Conservation (phyloP, 352 stramenopile species). For the Phytophthora palmivora region DNA sequence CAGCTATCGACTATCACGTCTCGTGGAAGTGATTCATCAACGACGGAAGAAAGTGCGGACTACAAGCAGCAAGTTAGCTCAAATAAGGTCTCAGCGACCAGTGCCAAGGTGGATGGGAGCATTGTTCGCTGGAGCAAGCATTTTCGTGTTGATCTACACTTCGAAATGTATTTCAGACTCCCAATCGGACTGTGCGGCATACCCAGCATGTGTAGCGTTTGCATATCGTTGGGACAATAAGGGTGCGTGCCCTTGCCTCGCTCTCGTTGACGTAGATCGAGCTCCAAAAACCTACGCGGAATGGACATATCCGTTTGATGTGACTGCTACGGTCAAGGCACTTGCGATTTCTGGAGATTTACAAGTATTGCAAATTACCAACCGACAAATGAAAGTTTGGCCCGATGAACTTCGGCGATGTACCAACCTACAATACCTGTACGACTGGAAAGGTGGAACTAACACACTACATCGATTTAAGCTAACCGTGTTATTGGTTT, state of each 20-base stretch:
- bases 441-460: not conserved
- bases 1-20: slow-evolving; percentile 22
- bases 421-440: slow-evolving; percentile 35
- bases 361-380: slow-evolving; percentile 37
- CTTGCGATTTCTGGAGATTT: slow-evolving; percentile 32
- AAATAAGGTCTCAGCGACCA: not conserved
- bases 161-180: slow-evolving; percentile 17
- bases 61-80: slow-evolving; percentile 1
- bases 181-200: slow-evolving; percentile 4
- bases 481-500: not conserved
- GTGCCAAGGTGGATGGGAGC: slow-evolving; percentile 11
- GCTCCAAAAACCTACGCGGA: slow-evolving; percentile 27
- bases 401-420: slow-evolving; percentile 36
- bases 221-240: slow-evolving; percentile 28
- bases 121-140: slow-evolving; percentile 8
- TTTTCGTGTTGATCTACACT: slow-evolving; percentile 16
- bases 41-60: not conserved
- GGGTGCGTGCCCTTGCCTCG: slow-evolving; percentile 40
- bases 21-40: slow-evolving; percentile 28
- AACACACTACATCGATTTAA: too few relatives aligned
- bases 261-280: slow-evolving; percentile 35
- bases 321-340: slow-evolving; percentile 28
- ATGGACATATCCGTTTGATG: slow-evolving; percentile 32
- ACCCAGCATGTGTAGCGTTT: slow-evolving; percentile 35
- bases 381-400: slow-evolving; percentile 30